Evolutionary conservation across 2,329 filamentous ascomycete genomes (phyloP).

Genomic region (Nothophaeocryptopus gaeumannii): DNA sequence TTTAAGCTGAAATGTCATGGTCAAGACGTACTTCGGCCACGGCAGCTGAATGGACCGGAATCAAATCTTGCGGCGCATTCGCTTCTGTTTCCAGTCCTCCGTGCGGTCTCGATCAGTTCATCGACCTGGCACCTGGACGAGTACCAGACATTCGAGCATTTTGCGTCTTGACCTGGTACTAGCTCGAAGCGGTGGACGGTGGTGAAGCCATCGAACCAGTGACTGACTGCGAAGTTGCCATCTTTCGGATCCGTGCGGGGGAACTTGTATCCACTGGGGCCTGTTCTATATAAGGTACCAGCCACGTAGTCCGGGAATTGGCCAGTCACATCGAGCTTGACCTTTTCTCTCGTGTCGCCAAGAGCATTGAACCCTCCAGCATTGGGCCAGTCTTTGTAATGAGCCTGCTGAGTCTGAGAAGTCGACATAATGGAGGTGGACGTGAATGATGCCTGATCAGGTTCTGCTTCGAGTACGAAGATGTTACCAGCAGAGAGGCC

Average conservation of each 20-base stretch:
- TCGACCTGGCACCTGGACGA: slow-evolving; percentile 69
- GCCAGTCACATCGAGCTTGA: slow-evolving; percentile 63
- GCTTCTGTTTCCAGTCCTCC: slow-evolving; percentile 62
- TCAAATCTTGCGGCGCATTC: too few relatives aligned
- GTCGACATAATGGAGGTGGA: too few relatives aligned
- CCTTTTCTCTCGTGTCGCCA: slow-evolving; percentile 1
- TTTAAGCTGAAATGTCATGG: too few relatives aligned
- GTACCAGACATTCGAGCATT: slow-evolving; percentile 57
- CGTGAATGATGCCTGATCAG: too few relatives aligned
- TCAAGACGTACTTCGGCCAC: too few relatives aligned
- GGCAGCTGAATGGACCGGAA: too few relatives aligned
- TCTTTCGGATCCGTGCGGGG: slow-evolving; percentile 53
- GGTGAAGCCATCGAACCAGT: slow-evolving; percentile 80
- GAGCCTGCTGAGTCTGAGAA: neutral
- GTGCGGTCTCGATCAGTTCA: slow-evolving; percentile 59
- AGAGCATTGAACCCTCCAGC: slow-evolving; percentile 9
- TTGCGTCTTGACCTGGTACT: slow-evolving; percentile 38
- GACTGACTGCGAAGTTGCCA: slow-evolving; percentile 58
- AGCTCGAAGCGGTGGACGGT: slow-evolving; percentile 73
- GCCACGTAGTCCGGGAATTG: slow-evolving; percentile 68
- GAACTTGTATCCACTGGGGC: slow-evolving; percentile 64
- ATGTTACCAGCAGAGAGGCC: too few relatives aligned
- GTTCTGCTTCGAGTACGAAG: too few relatives aligned
- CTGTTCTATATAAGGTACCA: slow-evolving; percentile 71
- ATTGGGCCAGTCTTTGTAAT: slow-evolving; percentile 15